phyloP scores from a whole-genome alignment of 73 alveolate species.

The Paramecium biaurelia region DNA sequence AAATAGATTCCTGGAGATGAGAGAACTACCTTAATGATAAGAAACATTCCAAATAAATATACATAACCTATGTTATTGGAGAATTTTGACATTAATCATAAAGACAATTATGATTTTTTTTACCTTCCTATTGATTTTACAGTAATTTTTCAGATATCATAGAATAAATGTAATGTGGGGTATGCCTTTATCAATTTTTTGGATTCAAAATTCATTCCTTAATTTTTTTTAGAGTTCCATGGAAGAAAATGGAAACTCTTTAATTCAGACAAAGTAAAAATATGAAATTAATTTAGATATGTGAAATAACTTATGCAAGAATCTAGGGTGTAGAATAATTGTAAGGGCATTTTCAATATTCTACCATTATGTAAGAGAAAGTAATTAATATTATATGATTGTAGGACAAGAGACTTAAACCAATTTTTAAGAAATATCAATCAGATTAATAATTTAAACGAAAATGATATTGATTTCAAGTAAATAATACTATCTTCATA shows the following conservation, averaged over 20 bases:
- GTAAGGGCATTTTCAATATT: slow-evolving; percentile 68
- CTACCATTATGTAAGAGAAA: slow-evolving; percentile 67
- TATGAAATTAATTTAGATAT: slow-evolving; percentile 34
- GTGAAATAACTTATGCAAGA: slow-evolving; percentile 87
- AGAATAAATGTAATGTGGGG: slow-evolving; percentile 92
- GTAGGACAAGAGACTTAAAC: slow-evolving; percentile 35
- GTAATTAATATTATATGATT: neutral
- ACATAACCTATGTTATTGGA: slow-evolving; percentile 75
- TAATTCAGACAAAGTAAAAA: slow-evolving; percentile 71
- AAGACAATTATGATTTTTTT: slow-evolving; percentile 86
- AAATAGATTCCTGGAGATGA: slow-evolving; percentile 47
- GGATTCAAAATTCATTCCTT: slow-evolving; percentile 74
- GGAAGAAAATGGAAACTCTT: slow-evolving; percentile 81
- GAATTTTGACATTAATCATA: slow-evolving; percentile 76
- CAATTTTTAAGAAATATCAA: slow-evolving; percentile 19
- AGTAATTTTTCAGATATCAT: slow-evolving; percentile 39
- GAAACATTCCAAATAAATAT: slow-evolving; percentile 96
- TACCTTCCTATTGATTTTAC: slow-evolving; percentile 90
- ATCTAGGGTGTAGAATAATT: slow-evolving; percentile 83
- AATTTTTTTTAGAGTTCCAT: slow-evolving; percentile 78
- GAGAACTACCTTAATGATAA: slow-evolving; percentile 91
- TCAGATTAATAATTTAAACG: neutral
- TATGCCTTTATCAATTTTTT: slow-evolving; percentile 90
- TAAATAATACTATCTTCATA: neutral
- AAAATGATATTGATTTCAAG: slow-evolving; percentile 16